A percentile compares a stretch with the other conserved stretches of the same genome.
phyloP scores from a whole-genome alignment of 345 rosid genomes.

The Mallotus nudiflorus region DNA sequence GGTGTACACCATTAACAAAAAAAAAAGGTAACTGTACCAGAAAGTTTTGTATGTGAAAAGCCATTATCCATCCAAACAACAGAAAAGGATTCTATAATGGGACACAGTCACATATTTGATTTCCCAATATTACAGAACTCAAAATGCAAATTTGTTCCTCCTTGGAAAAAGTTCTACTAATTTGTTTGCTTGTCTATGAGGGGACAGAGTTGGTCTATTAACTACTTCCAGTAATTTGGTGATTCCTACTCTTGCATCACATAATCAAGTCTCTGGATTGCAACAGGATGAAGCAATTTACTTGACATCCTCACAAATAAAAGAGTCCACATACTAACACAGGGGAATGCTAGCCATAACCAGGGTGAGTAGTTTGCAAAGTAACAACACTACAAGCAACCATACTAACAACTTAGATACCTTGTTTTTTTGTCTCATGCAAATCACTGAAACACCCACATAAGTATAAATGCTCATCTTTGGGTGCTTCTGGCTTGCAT shows the following conservation, averaged over 20 bases:
- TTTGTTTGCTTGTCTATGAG: background rate
- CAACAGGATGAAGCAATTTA: background rate
- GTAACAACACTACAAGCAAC: background rate
- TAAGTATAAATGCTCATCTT: background rate
- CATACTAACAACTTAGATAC: background rate
- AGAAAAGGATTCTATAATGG: background rate
- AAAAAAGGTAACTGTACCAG: background rate
- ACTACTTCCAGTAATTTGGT: background rate
- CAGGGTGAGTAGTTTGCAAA: conserved; percentile 7
- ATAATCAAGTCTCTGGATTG: background rate
- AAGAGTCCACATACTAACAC: background rate
- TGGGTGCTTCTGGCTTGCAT: background rate
- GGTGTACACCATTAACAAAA: background rate
- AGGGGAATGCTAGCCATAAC: conserved; percentile 14
- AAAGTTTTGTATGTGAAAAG: background rate
- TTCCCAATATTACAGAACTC: background rate
- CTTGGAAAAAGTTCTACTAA: background rate
- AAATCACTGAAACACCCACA: conserved; percentile 9
- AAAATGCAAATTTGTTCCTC: background rate
- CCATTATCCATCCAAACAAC: background rate
- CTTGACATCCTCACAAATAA: background rate
- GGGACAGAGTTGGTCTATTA: background rate
- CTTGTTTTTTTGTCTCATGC: background rate
- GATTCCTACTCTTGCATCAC: background rate
- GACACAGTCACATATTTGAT: background rate